Evolutionary conservation across 192 early-diverging fungal genomes (phyloP).

Genomic region (Podochytrium sp.): DNA sequence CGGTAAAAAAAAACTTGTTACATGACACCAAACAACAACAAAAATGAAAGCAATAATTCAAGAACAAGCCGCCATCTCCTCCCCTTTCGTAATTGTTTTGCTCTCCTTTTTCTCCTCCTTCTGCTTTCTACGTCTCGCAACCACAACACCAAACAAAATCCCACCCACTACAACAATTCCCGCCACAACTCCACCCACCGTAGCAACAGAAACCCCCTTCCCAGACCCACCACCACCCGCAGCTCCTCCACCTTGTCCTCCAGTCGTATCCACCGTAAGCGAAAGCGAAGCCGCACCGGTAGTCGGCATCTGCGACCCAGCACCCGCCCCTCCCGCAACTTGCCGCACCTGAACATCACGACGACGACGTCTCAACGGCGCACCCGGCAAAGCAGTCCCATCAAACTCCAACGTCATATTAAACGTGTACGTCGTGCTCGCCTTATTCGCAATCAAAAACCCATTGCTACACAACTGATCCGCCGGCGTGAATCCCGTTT

Average conservation of each 20-base stretch:
- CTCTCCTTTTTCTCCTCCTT: too few relatives aligned
- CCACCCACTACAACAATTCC: background rate
- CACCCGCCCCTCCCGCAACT: too few relatives aligned
- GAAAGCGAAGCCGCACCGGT: too few relatives aligned
- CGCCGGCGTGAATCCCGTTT: background rate
- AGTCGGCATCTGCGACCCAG: too few relatives aligned
- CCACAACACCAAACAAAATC: background rate
- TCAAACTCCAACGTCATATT: background rate
- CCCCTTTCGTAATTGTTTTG: too few relatives aligned
- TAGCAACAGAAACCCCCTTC: background rate
- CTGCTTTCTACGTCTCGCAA: background rate
- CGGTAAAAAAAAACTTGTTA: too few relatives aligned
- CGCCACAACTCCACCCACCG: background rate
- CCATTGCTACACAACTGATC: background rate
- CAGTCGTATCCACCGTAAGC: too few relatives aligned
- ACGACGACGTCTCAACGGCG: background rate
- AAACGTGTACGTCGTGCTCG: background rate
- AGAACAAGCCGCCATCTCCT: too few relatives aligned
- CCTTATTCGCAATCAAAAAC: background rate
- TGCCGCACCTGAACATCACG: background rate
- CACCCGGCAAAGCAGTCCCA: background rate
- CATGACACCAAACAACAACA: too few relatives aligned
- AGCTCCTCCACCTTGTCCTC: background rate
- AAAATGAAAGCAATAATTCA: too few relatives aligned
- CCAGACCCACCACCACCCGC: background rate